phyloP scores from a whole-genome alignment of 129 eudicot genomes.

The Centaurea solstitialis region DNA sequence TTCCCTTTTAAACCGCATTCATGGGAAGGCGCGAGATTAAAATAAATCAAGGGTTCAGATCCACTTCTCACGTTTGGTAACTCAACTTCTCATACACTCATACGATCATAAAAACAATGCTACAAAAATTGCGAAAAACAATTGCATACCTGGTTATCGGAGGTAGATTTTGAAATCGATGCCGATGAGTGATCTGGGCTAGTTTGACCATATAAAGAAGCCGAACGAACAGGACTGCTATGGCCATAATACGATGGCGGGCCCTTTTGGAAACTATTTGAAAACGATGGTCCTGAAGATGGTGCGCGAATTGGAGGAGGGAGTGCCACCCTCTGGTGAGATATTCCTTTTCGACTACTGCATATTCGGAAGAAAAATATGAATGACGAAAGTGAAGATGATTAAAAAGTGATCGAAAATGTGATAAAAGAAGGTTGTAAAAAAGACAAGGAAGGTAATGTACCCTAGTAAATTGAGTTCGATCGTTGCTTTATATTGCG shows the following conservation, averaged over 20 bases:
- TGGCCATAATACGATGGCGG: slow-evolving; percentile 47
- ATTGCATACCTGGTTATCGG: slow-evolving; percentile 57
- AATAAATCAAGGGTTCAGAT: too few species aligned
- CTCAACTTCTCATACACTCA: background rate
- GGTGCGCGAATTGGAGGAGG: slow-evolving; percentile 74
- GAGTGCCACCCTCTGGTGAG: slow-evolving; percentile 62
- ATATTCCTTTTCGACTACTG: slow-evolving; percentile 60
- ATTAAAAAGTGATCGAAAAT: background rate
- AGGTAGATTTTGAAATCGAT: slow-evolving; percentile 54
- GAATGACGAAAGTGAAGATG: background rate
- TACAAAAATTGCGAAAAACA: background rate
- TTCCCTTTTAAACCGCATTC: too few species aligned
- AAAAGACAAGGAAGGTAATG: background rate
- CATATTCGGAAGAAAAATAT: background rate
- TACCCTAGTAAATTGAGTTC: slow-evolving; percentile 91
- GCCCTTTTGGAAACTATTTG: slow-evolving; percentile 53
- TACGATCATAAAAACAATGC: slow-evolving; percentile 2
- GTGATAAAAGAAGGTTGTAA: slow-evolving; percentile 11
- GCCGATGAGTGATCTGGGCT: slow-evolving; percentile 6
- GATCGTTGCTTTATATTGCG: slow-evolving; percentile 92
- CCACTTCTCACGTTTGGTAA: too few species aligned
- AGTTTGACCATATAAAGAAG: slow-evolving; percentile 40
- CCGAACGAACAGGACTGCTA: slow-evolving; percentile 33
- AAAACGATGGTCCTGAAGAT: slow-evolving; percentile 43
- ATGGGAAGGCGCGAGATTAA: too few species aligned